Evolutionary conservation across 148 eudicot species (phyloP), one percentile per base, ranked within the genome.

Genomic region (Dysphania ambrosioides): DNA sequence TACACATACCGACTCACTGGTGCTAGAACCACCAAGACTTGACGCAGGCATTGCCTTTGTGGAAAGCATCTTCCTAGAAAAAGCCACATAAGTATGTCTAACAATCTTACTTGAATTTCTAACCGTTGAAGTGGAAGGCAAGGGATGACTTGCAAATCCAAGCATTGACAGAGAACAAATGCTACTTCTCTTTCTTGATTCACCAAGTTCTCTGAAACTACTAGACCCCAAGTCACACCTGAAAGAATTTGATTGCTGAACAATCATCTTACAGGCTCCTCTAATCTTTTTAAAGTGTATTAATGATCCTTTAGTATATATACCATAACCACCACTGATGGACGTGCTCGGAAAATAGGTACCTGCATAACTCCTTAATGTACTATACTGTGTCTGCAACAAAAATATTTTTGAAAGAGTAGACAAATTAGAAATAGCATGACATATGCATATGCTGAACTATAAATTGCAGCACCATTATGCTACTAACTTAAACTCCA

Each of bases 41-140:
- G 63, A 81, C 69, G 34, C 76, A 75, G 72, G 63, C 10, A 23
- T 62, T 68, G 70, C 49, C 44, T 78, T 57, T 63, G 40, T 68
- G 71, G 89, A 88, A 66, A 88, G 88, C 38, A 72, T 57, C 80
- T 89, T 90, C 82, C 64, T 85, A 24, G 80, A 51, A 77, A 79
- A 62, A 68, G 60, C 79, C 47, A 56, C 84, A 72, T 53, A 53
- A 78, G 73, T 62, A 68, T 77, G 73, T 61, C 79, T 53, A 27
- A 78, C 38, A 63, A 77, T 70, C 76, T 66, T 78, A 79, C 70
- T 56, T 64, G 78, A 72, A 49, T 74, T 73, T 74, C 86, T 75
- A 78, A 61, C 70, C 77, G 78, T 66, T 42, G 61, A 68, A 56
- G 83, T 72, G 67, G 75, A 78, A 65, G 77, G 75, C 51, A 65